A percentile compares a stretch with the other conserved stretches of the same genome.
Conservation (phyloP, 2,329 filamentous ascomycete species). For the Monilinia aucupariae region DNA sequence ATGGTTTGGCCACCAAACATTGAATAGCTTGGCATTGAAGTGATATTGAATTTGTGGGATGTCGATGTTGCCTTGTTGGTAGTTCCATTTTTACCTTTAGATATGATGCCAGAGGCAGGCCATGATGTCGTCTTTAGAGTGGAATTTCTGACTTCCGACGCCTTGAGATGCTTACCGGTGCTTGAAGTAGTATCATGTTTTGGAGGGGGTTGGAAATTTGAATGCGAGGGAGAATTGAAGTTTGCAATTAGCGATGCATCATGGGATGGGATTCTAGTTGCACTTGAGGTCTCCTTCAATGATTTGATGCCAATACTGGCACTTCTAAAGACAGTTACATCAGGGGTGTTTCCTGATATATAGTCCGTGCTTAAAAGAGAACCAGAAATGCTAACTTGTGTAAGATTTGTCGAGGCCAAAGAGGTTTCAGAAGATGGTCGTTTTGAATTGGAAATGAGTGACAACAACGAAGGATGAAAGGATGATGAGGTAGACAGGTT, state of each 20-base stretch:
- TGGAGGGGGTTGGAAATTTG: neutral
- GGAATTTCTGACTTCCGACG: neutral
- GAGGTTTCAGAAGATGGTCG: neutral
- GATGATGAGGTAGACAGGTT: neutral
- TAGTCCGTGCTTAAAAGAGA: neutral
- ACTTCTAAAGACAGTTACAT: neutral
- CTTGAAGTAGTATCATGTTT: neutral
- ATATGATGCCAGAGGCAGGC: neutral
- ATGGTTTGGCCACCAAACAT: conserved; percentile 5
- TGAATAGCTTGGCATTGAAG: neutral
- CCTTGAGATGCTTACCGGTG: neutral
- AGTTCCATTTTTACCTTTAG: neutral
- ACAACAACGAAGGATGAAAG: neutral
- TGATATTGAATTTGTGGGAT: neutral
- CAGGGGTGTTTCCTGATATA: neutral
- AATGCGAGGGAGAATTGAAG: neutral
- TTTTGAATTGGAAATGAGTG: neutral
- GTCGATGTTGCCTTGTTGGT: neutral
- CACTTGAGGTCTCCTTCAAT: neutral
- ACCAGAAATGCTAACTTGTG: no score
- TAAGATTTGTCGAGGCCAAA: neutral
- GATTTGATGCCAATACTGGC: neutral
- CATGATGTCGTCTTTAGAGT: neutral
- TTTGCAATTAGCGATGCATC: neutral
- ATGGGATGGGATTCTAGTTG: neutral